Evolutionary conservation across 441 rosid species (phyloP).

Genomic region (Pelargonium exstipulatum): DNA sequence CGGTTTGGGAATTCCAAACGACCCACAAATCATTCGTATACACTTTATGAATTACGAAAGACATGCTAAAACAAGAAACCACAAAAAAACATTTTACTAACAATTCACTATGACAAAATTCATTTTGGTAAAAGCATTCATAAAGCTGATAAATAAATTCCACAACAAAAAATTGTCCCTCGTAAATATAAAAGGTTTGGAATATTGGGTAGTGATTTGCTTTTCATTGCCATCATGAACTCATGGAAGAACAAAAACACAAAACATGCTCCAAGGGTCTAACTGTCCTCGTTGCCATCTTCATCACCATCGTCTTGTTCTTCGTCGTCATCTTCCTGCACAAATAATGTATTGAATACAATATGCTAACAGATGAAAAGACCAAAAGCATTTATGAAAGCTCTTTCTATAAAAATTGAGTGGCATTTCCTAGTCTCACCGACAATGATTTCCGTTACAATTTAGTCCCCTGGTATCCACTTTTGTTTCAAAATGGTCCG

Average conservation of each 20-base stretch:
- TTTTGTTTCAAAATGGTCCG: too few relatives aligned
- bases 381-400: not conserved
- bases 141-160: not conserved
- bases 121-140: not conserved
- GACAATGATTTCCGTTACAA: not conserved
- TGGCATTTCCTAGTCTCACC: not conserved
- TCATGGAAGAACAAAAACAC: not conserved
- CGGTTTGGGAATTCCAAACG: too few relatives aligned
- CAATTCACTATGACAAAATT: too few relatives aligned
- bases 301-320: slow-evolving; percentile 16
- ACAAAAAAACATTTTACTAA: too few relatives aligned
- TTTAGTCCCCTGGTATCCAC: too few relatives aligned
- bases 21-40: too few relatives aligned
- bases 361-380: not conserved
- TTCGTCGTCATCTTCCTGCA: slow-evolving; percentile 23
- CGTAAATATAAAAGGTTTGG: not conserved
- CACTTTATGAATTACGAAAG: too few relatives aligned
- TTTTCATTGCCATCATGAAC: slow-evolving; percentile 1
- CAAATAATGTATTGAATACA: slow-evolving; percentile 2
- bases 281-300: slow-evolving; percentile 20
- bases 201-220: not conserved
- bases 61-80: too few relatives aligned
- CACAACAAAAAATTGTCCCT: not conserved
- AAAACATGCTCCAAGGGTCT: not conserved
- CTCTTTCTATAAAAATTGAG: not conserved